Percentiles rank a stretch among this genome's conserved stretches.
Evolutionary conservation across 768 basidiomycete species (phyloP).

Genomic region (Rhodotorula paludigena): DNA sequence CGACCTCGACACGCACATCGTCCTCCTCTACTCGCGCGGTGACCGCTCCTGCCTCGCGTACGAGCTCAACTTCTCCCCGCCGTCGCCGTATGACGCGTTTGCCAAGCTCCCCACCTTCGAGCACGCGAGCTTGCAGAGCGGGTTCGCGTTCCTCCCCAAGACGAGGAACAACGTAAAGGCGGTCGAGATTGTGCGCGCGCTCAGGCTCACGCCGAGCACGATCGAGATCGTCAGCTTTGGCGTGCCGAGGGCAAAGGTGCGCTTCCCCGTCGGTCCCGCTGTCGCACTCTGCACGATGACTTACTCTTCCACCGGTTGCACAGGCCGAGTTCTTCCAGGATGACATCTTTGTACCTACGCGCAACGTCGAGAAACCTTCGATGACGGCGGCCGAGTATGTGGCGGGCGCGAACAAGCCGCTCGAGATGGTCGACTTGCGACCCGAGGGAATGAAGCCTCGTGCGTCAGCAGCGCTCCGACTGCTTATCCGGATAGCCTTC

Average conservation of each 20-base stretch:
- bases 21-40: constrained; percentile 48
- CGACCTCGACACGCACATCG: constrained; percentile 48
- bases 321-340: constrained; percentile 49
- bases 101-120: constrained; percentile 46
- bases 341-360: constrained; percentile 47
- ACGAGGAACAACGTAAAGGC: constrained; percentile 45
- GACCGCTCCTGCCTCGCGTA: constrained; percentile 46
- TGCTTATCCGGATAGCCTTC: neutral
- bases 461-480: neutral
- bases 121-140: constrained; percentile 44
- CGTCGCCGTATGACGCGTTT: constrained; percentile 22
- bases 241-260: constrained; percentile 5
- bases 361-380: constrained; percentile 39
- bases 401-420: constrained; percentile 36
- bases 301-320: neutral
- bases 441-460: constrained; percentile 44
- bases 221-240: constrained; percentile 42
- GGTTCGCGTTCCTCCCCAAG: constrained; percentile 46
- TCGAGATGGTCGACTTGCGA: constrained; percentile 37
- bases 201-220: constrained; percentile 45
- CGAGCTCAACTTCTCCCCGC: constrained; percentile 41
- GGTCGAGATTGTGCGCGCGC: constrained; percentile 46
- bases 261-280: neutral
- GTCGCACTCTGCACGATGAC: neutral
- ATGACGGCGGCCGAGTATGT: constrained; percentile 43